These are phyloP conservation scores for Whalleya microplaca DNA, from an alignment of 2,329 filamentous ascomycete species.

Conservation along the genomic window DNA sequence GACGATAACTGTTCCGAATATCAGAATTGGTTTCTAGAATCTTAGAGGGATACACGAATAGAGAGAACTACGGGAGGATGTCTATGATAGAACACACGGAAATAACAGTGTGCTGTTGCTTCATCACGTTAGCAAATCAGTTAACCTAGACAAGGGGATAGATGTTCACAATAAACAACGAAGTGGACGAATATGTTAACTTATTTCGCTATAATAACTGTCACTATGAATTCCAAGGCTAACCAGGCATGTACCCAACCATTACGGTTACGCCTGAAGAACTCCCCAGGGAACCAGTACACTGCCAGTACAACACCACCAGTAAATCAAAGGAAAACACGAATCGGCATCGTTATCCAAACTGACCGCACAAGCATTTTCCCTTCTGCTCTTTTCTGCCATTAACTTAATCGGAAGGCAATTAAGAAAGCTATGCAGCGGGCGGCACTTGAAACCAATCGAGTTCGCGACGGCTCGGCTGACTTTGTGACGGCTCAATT, in stretches of 20 bases:
- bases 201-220: not conserved
- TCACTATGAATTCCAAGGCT: not conserved
- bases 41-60: not conserved
- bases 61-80: not conserved
- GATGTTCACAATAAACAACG: not conserved
- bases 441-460: too few relatives aligned
- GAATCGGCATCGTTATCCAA: too few relatives aligned
- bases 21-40: not conserved
- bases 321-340: not conserved
- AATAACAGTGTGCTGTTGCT: not conserved
- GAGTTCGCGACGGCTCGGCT: too few relatives aligned
- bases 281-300: not conserved
- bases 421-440: too few relatives aligned
- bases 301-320: not conserved
- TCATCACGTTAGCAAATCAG: not conserved
- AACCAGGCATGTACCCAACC: conserved; percentile 2
- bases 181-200: not conserved
- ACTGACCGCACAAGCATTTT: too few relatives aligned
- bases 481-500: too few relatives aligned
- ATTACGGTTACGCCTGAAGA: not conserved
- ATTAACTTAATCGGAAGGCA: too few relatives aligned
- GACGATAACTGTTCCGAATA: not conserved
- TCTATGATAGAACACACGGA: not conserved
- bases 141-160: not conserved
- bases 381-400: too few relatives aligned